Percentiles rank a stretch among this genome's conserved stretches.
Evolutionary conservation across 139 green algal genomes (phyloP).

Genomic region (Coelastrella sp.): DNA sequence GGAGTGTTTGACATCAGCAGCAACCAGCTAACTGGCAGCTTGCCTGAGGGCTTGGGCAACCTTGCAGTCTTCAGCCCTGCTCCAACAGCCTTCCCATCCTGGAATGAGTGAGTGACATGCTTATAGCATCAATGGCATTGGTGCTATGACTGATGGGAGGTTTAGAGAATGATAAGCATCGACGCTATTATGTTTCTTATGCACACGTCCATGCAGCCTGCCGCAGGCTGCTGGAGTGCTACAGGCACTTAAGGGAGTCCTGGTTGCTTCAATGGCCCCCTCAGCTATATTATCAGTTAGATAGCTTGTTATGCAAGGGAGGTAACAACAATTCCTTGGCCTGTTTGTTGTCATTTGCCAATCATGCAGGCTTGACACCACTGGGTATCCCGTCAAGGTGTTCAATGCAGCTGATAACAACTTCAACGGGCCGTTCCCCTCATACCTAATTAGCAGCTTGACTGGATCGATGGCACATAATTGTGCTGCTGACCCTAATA

Average conservation of each 20-base stretch:
- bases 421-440: slow-evolving; percentile 26
- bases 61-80: slow-evolving; percentile 21
- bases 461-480: background rate
- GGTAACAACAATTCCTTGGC: too few species aligned
- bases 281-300: too few species aligned
- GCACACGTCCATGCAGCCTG: too few species aligned
- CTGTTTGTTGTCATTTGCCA: background rate
- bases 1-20: slow-evolving; percentile 42
- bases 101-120: slow-evolving; percentile 43
- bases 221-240: too few species aligned
- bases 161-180: too few species aligned
- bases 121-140: too few species aligned
- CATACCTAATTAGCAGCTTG: background rate
- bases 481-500: background rate
- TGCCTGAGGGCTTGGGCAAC: slow-evolving; percentile 11
- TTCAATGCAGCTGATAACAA: slow-evolving; percentile 37
- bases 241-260: too few species aligned
- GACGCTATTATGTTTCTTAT: too few species aligned
- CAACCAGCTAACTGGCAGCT: slow-evolving; percentile 27
- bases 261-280: too few species aligned
- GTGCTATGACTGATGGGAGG: too few species aligned
- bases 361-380: slow-evolving; percentile 33
- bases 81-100: slow-evolving; percentile 21
- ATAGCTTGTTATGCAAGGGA: too few species aligned
- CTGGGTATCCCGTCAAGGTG: slow-evolving; percentile 38